Evolutionary conservation across 2,329 filamentous ascomycete species (phyloP).

Genomic region (Phialophora verrucosa): DNA sequence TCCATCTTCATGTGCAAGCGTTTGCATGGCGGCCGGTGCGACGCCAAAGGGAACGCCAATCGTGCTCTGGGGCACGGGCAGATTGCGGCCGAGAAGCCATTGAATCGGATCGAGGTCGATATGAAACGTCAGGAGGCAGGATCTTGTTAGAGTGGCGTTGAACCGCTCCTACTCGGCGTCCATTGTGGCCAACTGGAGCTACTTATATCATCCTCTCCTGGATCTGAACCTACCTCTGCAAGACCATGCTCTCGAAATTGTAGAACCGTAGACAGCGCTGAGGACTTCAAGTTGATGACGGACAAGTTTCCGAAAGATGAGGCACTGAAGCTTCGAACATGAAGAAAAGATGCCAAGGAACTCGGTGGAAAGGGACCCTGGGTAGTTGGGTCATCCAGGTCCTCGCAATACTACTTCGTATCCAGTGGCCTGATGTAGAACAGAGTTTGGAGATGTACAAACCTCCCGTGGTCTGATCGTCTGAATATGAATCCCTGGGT

Average conservation of each 20-base stretch:
- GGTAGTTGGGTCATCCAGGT: background rate
- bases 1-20: conserved; percentile 56
- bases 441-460: conserved; percentile 1
- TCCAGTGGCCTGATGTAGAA: conserved; percentile 3
- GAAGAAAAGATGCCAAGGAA: background rate
- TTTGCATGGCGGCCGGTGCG: conserved; percentile 58
- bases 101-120: background rate
- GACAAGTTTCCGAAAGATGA: background rate
- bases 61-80: conserved; percentile 33
- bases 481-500: background rate
- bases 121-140: background rate
- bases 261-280: background rate
- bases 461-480: conserved; percentile 2
- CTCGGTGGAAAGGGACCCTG: background rate
- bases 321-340: background rate
- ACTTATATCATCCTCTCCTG: background rate
- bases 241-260: background rate
- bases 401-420: conserved; percentile 1
- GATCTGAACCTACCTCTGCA: background rate
- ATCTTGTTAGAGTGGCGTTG: conserved; percentile 2
- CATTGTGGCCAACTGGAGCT: background rate
- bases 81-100: background rate
- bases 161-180: background rate
- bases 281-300: background rate
- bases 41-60: conserved; percentile 44